Evolutionary conservation across 2,329 filamentous ascomycete species (phyloP), one percentile per base, ranked within the genome.

Genomic region (Rhinocladiella mackenziei): DNA sequence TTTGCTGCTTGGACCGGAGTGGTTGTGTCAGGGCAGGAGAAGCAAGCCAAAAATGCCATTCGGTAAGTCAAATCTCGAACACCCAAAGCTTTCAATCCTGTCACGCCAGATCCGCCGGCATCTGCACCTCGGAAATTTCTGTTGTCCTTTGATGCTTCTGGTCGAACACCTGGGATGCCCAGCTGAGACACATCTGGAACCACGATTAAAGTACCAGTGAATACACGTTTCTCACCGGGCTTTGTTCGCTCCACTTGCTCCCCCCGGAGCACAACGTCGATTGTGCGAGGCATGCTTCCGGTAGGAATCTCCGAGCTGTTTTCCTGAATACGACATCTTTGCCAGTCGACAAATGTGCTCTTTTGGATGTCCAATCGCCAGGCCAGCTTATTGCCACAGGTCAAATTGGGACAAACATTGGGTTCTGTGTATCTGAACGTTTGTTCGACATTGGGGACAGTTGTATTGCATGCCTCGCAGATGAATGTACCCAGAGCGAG

Each of bases 331-430:
- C 94, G 86, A 17, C 97, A 89, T 65, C 97, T 97, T 64, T 98
- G 92, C 92, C 92, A 98, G 69, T 98, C 92, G 50, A 98, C 86
- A 63, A 98, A 98, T 0, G 89, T 97, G 65, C 89, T 96, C 65
- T 94, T 91, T 31, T 88, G 78, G 60, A 98, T 96, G 58, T 98
- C 91, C n/a, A 98, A 71, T 55, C 89, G 82, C 92, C 92, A 98
- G n/a, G 86, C 88, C 46, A 83, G 72, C 18, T 92, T 83, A 69
- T 98, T 98, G 58, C 83, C 83, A 64, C 92, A 98, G 5, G 78
- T 85, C 18, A 73, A 64, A 61, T 97, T 97, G 7, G 92, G 91
- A 58, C 92, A 98, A 69, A 96, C 88, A 3, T 89, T 91, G 1
- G 92, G 92, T 63, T 98, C 92, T 0, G 91, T 96, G 67, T 96